Base-by-base conservation (phyloP, 371 early-diverging fungal genomes). In the Choanephora cucurbitarum region DNA sequence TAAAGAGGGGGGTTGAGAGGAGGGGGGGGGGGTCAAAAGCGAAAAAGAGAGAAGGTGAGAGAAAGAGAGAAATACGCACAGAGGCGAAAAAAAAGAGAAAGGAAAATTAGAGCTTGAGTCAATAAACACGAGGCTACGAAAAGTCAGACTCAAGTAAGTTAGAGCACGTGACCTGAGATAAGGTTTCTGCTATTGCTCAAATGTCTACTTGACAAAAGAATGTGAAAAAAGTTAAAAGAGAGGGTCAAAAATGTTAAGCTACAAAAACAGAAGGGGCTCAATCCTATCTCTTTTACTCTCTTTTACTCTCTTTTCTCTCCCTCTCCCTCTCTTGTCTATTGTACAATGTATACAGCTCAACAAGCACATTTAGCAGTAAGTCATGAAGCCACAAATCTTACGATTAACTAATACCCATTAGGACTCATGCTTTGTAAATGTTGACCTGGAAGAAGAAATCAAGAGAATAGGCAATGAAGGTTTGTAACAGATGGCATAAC, bases 381-480 rank as follows among this genome's bases (percentile, higher is more conserved):
- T 37, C n/a, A 18, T 6, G n/a, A 22, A 21, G 18, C 17, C 32
- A n/a, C 32, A 22, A 15, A 15, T 21, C 2, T 37, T 0, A 43
- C 44, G 23, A 6, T 10, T 13, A 7, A 28, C 11, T 19, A 0
- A 32, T 32, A 19, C 9, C 32, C 5, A 9, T 41, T 47, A 63
- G 64, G 64, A 63, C 21, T 49, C 64, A 17, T 55, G 60, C 39
- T 64, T 64, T 52, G 49, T 59, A 11, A 60, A 64, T 19, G 28
- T 64, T 19, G 60, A 56, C 44, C 40, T 64, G 17, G 21, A 59
- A 13, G 61, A 60, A 7, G 55, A 60, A 19, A n/a, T 17, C 6
- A 50, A 23, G 23, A 42, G 17, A 18, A 37, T 31, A 45, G 40
- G 22, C 19, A 58, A 62, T 10, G 64, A 64, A 45, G 59, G 64